phyloP scores from a whole-genome alignment of 345 rosid genomes.

The Anastatica hierochuntica region DNA sequence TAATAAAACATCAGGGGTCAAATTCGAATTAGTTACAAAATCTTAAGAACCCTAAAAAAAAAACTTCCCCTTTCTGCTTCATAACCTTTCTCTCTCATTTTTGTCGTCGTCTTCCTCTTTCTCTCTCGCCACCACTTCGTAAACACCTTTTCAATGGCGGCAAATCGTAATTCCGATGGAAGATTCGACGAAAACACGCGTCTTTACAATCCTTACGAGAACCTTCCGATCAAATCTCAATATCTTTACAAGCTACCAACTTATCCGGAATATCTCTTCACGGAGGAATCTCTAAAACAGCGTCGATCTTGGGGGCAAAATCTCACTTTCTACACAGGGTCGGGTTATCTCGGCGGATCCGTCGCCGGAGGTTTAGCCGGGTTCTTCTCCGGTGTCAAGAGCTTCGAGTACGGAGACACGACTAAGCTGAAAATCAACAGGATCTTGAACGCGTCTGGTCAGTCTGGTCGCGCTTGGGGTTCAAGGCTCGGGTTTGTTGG shows the following conservation, averaged over 20 bases:
- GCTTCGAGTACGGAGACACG: conserved; percentile 65
- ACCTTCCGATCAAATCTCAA: conserved; percentile 32
- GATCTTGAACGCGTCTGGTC: conserved; percentile 64
- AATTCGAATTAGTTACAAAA: conserved; percentile 2
- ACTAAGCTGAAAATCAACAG: conserved; percentile 69
- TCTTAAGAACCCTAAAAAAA: neutral
- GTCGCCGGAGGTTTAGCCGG: conserved; percentile 50
- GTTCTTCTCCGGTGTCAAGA: conserved; percentile 35
- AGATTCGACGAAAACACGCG: conserved; percentile 31
- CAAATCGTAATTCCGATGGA: conserved; percentile 27
- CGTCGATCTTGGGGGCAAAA: conserved; percentile 98
- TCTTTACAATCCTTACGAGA: conserved; percentile 68
- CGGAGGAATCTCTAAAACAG: conserved; percentile 62
- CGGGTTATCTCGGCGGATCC: conserved; percentile 59
- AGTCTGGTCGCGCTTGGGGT: conserved; percentile 65
- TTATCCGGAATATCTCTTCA: conserved; percentile 73
- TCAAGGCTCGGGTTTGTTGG: conserved; percentile 62
- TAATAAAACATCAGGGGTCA: conserved; percentile 7
- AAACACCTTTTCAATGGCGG: conserved; percentile 22
- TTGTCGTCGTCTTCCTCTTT: conserved; percentile 2
- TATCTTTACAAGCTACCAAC: conserved; percentile 66
- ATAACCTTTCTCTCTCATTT: neutral
- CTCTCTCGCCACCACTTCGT: neutral
- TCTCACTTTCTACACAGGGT: conserved; percentile 72
- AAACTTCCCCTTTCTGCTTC: neutral